phyloP scores from a whole-genome alignment of 805 yeast genomes.

The Metschnikowia lochheadii region DNA sequence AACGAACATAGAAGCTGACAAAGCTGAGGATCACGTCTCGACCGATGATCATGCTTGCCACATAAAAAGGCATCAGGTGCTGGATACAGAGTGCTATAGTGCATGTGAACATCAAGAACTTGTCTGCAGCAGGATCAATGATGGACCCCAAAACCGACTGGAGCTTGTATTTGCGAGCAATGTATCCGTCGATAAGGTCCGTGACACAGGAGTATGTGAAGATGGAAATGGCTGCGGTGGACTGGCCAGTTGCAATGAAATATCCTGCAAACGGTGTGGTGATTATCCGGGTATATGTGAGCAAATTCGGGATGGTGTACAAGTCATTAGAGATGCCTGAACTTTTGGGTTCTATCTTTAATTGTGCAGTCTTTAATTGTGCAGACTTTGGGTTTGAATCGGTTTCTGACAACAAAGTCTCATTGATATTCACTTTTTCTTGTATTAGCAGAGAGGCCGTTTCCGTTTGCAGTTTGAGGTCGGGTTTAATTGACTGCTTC shows the following conservation, averaged over 20 bases:
- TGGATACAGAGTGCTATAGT: slow-evolving; percentile 71
- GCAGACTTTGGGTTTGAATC: no score
- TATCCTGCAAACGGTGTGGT: slow-evolving; percentile 85
- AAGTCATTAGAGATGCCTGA: slow-evolving; percentile 29
- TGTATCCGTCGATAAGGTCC: slow-evolving; percentile 86
- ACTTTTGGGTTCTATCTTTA: background rate
- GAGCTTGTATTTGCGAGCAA: slow-evolving; percentile 78
- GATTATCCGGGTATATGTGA: slow-evolving; percentile 76
- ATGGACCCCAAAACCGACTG: slow-evolving; percentile 84
- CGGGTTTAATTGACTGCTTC: background rate
- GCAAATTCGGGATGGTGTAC: slow-evolving; percentile 80
- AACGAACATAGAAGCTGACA: slow-evolving; percentile 70
- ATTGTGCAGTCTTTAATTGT: background rate
- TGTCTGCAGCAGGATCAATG: slow-evolving; percentile 94
- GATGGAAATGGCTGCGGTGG: slow-evolving; percentile 61
- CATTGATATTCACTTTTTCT: background rate
- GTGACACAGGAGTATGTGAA: slow-evolving; percentile 86
- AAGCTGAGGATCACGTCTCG: slow-evolving; percentile 73
- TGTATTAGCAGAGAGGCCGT: background rate
- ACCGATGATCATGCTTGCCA: slow-evolving; percentile 72
- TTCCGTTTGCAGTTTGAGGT: background rate
- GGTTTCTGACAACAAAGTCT: no score
- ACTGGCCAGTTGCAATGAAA: slow-evolving; percentile 60
- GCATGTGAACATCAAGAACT: slow-evolving; percentile 79
- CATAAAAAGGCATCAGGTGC: slow-evolving; percentile 60